phyloP scores from a whole-genome alignment of 257 asterid genomes.

The Schizonepeta tenuifolia region DNA sequence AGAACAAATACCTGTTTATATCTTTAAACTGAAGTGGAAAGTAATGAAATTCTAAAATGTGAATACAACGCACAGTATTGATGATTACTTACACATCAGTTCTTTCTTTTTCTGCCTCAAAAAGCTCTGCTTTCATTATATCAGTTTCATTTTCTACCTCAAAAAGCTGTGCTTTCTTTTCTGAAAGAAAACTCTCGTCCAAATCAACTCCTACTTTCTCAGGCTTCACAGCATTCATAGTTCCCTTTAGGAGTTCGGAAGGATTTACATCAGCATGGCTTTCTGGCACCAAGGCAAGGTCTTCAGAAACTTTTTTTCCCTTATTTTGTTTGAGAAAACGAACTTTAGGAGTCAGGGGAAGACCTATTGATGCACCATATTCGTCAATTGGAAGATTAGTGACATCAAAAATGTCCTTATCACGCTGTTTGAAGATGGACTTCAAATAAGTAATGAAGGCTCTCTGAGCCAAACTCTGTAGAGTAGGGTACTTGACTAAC shows the following conservation, averaged over 20 bases:
- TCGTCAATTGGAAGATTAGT: conserved; percentile 77
- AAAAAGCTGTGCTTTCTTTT: conserved; percentile 41
- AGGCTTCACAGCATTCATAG: conserved; percentile 26
- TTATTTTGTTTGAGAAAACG: conserved; percentile 75
- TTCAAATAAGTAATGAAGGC: conserved; percentile 86
- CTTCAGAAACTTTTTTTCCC: conserved; percentile 64
- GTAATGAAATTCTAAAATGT: conserved; percentile 1
- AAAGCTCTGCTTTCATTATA: conserved; percentile 39
- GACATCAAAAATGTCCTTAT: conserved; percentile 87
- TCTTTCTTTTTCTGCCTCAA: conserved; percentile 41
- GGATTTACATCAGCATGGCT: conserved; percentile 42
- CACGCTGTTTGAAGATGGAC: conserved; percentile 76
- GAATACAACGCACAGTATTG: conserved; percentile 14
- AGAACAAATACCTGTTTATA: not conserved
- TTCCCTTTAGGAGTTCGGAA: conserved; percentile 38
- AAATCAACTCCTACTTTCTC: conserved; percentile 38
- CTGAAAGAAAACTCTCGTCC: conserved; percentile 50
- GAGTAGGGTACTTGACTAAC: conserved; percentile 78
- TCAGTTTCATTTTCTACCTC: conserved; percentile 45
- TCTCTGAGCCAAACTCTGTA: conserved; percentile 78
- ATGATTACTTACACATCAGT: conserved; percentile 50
- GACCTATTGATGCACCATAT: conserved; percentile 87
- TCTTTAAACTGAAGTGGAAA: not conserved
- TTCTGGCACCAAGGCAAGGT: conserved; percentile 52
- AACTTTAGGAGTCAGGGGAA: conserved; percentile 93